A percentile compares a stretch with the other conserved stretches of the same genome.
phyloP scores from a whole-genome alignment of 371 early-diverging fungal species.

The Sporodiniella umbellata region DNA sequence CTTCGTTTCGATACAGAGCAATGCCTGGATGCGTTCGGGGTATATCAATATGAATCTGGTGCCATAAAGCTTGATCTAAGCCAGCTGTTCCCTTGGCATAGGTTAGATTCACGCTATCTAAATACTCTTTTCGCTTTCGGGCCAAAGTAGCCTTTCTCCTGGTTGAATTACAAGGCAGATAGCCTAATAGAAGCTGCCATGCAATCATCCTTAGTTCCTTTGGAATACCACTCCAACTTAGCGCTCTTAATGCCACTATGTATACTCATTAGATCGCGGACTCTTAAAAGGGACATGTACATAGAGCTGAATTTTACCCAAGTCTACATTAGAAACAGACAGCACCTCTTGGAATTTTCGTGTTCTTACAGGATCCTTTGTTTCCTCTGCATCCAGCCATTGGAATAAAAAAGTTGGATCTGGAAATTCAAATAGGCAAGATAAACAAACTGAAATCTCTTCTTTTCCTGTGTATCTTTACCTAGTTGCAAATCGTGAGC shows the following conservation, averaged over 20 bases:
- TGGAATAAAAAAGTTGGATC: slow-evolving; percentile 22
- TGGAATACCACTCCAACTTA: slow-evolving; percentile 93
- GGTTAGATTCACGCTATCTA: slow-evolving; percentile 75
- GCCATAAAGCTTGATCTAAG: slow-evolving; percentile 84
- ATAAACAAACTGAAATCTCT: neutral
- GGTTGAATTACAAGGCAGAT: slow-evolving; percentile 83
- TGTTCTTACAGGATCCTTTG: slow-evolving; percentile 26
- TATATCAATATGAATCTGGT: slow-evolving; percentile 96
- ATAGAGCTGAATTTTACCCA: slow-evolving; percentile 46
- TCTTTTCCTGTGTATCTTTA: slow-evolving; percentile 1
- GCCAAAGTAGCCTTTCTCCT: slow-evolving; percentile 76
- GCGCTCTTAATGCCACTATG: slow-evolving; percentile 61
- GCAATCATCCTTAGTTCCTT: slow-evolving; percentile 78
- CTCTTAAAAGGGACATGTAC: no score
- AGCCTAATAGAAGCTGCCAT: slow-evolving; percentile 92
- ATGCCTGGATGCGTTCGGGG: slow-evolving; percentile 87
- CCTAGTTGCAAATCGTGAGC: slow-evolving; percentile 14
- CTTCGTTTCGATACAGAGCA: slow-evolving; percentile 76
- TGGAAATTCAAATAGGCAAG: neutral
- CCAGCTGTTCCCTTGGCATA: slow-evolving; percentile 77
- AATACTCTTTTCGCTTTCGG: slow-evolving; percentile 89
- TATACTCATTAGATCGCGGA: no score
- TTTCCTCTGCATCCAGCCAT: slow-evolving; percentile 15
- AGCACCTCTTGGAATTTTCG: slow-evolving; percentile 72
- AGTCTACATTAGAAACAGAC: slow-evolving; percentile 71